Conservation (phyloP, 23 red algal genomes). For the Gracilaria vermiculophylla region DNA sequence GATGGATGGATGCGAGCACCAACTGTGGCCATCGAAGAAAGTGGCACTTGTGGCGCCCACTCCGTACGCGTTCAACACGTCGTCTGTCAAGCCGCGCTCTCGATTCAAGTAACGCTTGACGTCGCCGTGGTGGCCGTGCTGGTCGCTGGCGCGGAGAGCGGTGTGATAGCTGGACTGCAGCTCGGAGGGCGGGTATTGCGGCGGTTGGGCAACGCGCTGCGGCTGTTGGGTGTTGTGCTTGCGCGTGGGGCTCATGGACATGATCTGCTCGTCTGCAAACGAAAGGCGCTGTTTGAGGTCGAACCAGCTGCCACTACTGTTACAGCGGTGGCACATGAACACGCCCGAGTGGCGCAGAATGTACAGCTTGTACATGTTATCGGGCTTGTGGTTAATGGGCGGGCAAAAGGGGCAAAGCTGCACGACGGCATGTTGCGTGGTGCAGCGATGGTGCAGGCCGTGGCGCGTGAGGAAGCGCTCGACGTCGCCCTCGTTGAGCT, state of each 20-base stretch:
- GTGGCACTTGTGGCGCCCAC: conserved; percentile 44
- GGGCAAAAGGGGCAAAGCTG: conserved; percentile 80
- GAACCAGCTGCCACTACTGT: conserved; percentile 66
- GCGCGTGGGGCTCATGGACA: background rate
- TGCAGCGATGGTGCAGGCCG: conserved; percentile 13
- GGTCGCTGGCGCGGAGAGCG: background rate
- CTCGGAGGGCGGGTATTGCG: background rate
- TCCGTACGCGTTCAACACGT: conserved; percentile 47
- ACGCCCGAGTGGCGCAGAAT: conserved; percentile 57
- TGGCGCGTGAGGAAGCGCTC: conserved; percentile 34
- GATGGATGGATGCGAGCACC: conserved; percentile 33
- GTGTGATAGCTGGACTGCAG: background rate
- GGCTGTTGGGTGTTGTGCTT: background rate
- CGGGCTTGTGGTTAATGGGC: conserved; percentile 35
- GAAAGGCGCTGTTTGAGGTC: conserved; percentile 45
- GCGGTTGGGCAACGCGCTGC: background rate
- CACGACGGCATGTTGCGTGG: conserved; percentile 55
- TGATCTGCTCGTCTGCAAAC: conserved; percentile 9
- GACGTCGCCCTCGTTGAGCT: conserved; percentile 54
- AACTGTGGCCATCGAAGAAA: conserved; percentile 38
- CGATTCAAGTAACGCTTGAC: conserved; percentile 52
- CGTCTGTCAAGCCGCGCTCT: conserved; percentile 49
- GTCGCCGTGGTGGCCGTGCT: background rate
- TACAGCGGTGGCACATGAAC: conserved; percentile 83
- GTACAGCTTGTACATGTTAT: conserved; percentile 90